Percentiles rank a stretch among this genome's conserved stretches.
These are phyloP conservation scores for Panaeolus cyanescens DNA, from an alignment of 768 basidiomycete species.

Conservation along the genomic window DNA sequence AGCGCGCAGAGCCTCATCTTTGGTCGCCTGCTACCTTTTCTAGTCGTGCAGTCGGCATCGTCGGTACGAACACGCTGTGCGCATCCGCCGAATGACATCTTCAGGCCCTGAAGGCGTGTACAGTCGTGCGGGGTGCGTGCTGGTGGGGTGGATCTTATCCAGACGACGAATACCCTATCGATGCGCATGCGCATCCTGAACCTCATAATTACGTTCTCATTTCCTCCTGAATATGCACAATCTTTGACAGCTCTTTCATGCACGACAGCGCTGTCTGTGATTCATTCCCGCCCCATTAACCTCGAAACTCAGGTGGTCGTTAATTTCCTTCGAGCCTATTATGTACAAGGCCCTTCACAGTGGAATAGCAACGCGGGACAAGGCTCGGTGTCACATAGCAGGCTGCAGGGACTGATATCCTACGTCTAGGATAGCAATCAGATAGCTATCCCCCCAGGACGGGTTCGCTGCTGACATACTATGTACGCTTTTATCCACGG, in stretches of 20 bases:
- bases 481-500: too few species aligned
- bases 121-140: neutral
- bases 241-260: neutral
- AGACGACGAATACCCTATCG: neutral
- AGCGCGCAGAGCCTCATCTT: neutral
- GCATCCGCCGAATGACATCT: neutral
- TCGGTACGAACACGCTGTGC: neutral
- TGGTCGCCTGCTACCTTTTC: neutral
- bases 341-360: neutral
- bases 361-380: neutral
- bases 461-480: too few species aligned
- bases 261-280: neutral
- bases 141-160: neutral
- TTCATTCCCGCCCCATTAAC: too few species aligned
- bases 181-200: too few species aligned
- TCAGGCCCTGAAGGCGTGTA: neutral
- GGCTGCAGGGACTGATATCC: neutral
- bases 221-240: neutral
- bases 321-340: too few species aligned
- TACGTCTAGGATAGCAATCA: neutral
- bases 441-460: neutral
- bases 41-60: neutral
- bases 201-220: neutral
- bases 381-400: neutral
- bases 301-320: too few species aligned